Conservation (phyloP, 1,284 basidiomycete species). For the Tranzscheliella williamsii region DNA sequence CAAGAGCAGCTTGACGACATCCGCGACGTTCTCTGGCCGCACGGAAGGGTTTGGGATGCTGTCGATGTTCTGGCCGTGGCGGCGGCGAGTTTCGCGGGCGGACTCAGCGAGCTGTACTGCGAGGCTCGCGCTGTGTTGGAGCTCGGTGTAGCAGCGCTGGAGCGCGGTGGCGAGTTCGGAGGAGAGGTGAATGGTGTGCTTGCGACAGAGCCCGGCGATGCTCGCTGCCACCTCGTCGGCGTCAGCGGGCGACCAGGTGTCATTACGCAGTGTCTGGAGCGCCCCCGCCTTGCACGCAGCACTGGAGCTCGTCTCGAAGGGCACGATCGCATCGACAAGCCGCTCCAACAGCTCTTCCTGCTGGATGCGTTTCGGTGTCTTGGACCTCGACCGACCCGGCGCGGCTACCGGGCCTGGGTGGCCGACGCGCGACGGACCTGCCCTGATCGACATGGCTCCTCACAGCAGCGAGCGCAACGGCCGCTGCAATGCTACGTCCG, state of each 20-base stretch:
- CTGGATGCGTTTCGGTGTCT: conserved; percentile 22
- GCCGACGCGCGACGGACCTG: too few species aligned
- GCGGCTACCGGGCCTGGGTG: too few species aligned
- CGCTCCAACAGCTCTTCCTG: conserved; percentile 27
- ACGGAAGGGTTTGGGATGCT: conserved; percentile 14
- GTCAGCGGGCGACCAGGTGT: conserved; percentile 32
- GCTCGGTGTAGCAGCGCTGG: conserved; percentile 15
- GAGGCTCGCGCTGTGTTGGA: conserved; percentile 9
- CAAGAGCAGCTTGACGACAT: conserved; percentile 19
- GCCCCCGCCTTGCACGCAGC: conserved; percentile 16
- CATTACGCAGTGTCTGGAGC: conserved; percentile 9
- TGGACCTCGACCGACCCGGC: too few species aligned
- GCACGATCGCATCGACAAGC: conserved; percentile 10
- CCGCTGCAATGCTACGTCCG: too few species aligned
- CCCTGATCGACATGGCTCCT: too few species aligned
- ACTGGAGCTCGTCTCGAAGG: not conserved
- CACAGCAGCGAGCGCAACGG: too few species aligned
- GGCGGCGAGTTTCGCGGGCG: conserved; percentile 8
- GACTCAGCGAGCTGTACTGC: conserved; percentile 10
- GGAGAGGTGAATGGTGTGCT: conserved; percentile 31
- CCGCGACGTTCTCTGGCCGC: conserved; percentile 29
- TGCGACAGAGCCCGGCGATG: conserved; percentile 30
- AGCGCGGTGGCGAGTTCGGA: conserved; percentile 24
- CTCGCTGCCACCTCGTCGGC: conserved; percentile 10
- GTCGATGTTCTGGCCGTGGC: conserved; percentile 3